Evolutionary conservation across 805 yeast species (phyloP).

Genomic region (Wickerhamiella lipophila): DNA sequence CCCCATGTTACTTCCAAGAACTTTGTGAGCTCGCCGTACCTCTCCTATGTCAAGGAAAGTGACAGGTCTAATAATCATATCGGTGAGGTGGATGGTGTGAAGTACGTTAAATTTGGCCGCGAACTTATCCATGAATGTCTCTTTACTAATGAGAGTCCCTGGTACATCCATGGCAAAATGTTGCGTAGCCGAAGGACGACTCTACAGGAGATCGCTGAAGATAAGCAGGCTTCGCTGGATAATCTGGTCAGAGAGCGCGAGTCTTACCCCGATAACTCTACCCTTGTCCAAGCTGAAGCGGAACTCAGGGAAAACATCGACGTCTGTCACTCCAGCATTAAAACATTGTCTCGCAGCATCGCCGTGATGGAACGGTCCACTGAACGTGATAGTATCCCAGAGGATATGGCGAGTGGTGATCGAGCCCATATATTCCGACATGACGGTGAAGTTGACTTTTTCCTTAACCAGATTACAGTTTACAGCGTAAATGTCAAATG

Average conservation of each 20-base stretch:
- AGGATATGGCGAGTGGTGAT: conserved; percentile 1
- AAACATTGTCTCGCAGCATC: not conserved
- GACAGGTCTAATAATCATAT: conserved; percentile 32
- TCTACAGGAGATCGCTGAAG: conserved; percentile 25
- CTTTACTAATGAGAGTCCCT: conserved; percentile 27
- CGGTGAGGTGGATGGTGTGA: conserved; percentile 22
- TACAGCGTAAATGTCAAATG: conserved; percentile 67
- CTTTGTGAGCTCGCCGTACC: conserved; percentile 52
- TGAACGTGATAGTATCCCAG: not conserved
- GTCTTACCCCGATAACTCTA: not conserved
- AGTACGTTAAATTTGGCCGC: conserved; percentile 37
- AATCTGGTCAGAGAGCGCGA: conserved; percentile 16
- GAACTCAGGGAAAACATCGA: conserved; percentile 5
- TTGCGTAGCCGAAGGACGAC: conserved; percentile 24
- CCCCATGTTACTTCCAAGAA: conserved; percentile 43
- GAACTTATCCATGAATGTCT: conserved; percentile 53
- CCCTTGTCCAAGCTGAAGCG: conserved; percentile 2
- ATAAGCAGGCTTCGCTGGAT: conserved; percentile 25
- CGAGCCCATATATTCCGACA: not conserved
- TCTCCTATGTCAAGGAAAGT: conserved; percentile 57
- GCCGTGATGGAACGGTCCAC: not conserved
- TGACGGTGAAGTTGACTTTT: conserved; percentile 21
- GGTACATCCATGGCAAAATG: conserved; percentile 22
- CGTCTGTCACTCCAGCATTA: conserved; percentile 2
- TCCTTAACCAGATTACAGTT: conserved; percentile 57